Evolutionary conservation across 768 basidiomycete genomes (phyloP), one percentile per base, ranked within the genome.

Genomic region (Wakefieldia striispora): DNA sequence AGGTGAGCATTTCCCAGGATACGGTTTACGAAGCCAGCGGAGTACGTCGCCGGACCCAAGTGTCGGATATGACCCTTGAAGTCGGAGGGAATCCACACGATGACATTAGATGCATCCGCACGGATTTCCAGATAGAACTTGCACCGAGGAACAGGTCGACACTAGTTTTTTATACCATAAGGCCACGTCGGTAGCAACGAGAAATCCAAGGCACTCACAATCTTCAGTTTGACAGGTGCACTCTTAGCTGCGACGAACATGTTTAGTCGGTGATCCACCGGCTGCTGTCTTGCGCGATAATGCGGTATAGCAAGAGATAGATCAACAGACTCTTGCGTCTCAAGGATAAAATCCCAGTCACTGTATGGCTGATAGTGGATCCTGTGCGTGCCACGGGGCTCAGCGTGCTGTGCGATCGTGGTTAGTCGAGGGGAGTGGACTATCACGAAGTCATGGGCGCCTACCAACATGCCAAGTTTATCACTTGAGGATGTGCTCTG

Each of bases 41-140:
- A 91, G 66, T 82, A 84, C 8, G 72, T 64, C 6, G 76, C 71
- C 52, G 71, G 78, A 40, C 78, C 77, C 13, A 75, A 67, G 57
- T 79, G 68, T 57, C 75, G 77, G 34, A 91, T 86, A 33, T 72
- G 78, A 20, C 88, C 88, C 47, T 73, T 79, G 69, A 90, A 90
- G 60, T 91, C 87, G 31, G 86, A 88, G 13, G 88, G 88, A 17
- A 91, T 73, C 81, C 83, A 90, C 50, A 90, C 67, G 6, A 82
- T 88, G 26, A 90, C 77, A 58, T 87, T 79, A 35, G 88, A 84
- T n/a, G 72, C 68, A n/a, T 75, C 70, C 16, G 80, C 83, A 54
- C 76, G 76, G 31, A 91, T 72, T 64, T 86, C 81, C 42, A 90
- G 75, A 64, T 79, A 79, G 56, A 84, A 82, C 62, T 75, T 75